Evolutionary conservation across 2,329 filamentous ascomycete species (phyloP), one percentile per base, ranked within the genome.

Genomic region (Paraconiothyrium sp.): DNA sequence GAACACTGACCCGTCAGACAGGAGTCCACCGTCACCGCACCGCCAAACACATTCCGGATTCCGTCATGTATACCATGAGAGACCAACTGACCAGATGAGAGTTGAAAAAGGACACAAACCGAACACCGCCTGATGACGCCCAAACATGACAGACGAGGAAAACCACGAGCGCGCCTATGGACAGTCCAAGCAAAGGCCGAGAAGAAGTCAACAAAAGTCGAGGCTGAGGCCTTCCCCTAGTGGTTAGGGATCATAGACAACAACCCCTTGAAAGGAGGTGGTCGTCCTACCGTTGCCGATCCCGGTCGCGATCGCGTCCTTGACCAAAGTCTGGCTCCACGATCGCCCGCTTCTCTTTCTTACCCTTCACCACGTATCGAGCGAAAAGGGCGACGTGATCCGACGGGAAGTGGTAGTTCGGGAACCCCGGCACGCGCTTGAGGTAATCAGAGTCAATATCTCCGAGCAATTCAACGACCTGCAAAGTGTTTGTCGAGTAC

Each of bases 401-500:
- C 70, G 92, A 92, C 1, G 94, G 94, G 84, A 96, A 97, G 81
- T 97, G 93, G 81, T 93, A 94, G 78, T 95, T 94, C 22, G 94
- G 94, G 80, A 97, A 97, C 0, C 93, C 93, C 3, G 94, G 93
- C 30, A 97, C 92, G 56, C 90, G 88, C 78, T 92, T 90, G 60
- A 97, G 88, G 76, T 97, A 95, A 32, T 92, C 88, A 66, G 89
- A 87, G 76, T 97, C 94, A 2, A 96, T 92, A 47, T 94, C 91
- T 34, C 94, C 94, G 4, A 97, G 88, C 57, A 97, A 80, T 57
- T 91, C 91, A 20, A 92, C 90, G 27, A 96, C 91, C 75, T 95
- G 92, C 48, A 97, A 84, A 24, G 91, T 89, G 78, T 95, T 97
- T 60, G 93, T 94, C 59, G 93, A 94, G 80, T 97, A 99, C 93